These are phyloP conservation scores for Beta vulgaris DNA, from an alignment of 148 eudicot species.

Conservation along the genomic window DNA sequence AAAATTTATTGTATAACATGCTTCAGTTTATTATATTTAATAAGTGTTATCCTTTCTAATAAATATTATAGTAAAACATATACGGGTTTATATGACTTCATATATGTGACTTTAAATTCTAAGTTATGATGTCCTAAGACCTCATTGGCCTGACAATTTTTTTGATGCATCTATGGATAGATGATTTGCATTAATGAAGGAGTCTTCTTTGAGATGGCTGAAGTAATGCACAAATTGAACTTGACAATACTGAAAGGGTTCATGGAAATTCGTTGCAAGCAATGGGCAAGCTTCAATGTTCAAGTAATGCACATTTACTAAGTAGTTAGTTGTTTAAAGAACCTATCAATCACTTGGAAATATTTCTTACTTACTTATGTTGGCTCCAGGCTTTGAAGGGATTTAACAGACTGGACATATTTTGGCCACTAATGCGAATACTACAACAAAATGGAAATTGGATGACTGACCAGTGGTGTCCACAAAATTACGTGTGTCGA, in stretches of 20 bases:
- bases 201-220: conserved; percentile 72
- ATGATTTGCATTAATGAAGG: conserved; percentile 61
- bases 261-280: conserved; percentile 44
- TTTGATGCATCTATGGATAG: conserved; percentile 38
- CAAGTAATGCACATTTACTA: conserved; percentile 45
- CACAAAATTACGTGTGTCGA: too few species aligned
- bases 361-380: background rate
- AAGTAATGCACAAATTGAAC: conserved; percentile 59
- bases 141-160: too few species aligned
- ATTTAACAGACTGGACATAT: conserved; percentile 70
- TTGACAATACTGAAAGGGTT: conserved; percentile 64
- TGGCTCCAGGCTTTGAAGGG: conserved; percentile 49
- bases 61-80: too few species aligned
- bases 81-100: too few species aligned
- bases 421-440: conserved; percentile 81
- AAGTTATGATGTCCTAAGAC: too few species aligned
- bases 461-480: conserved; percentile 22
- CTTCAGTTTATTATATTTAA: too few species aligned
- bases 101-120: too few species aligned
- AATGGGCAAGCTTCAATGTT: conserved; percentile 68
- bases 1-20: too few species aligned
- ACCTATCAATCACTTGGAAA: background rate
- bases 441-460: conserved; percentile 42
- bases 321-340: background rate
- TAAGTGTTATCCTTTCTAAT: too few species aligned